Conservation (phyloP, 2,329 filamentous ascomycete genomes). For the Amauroascus niger region DNA sequence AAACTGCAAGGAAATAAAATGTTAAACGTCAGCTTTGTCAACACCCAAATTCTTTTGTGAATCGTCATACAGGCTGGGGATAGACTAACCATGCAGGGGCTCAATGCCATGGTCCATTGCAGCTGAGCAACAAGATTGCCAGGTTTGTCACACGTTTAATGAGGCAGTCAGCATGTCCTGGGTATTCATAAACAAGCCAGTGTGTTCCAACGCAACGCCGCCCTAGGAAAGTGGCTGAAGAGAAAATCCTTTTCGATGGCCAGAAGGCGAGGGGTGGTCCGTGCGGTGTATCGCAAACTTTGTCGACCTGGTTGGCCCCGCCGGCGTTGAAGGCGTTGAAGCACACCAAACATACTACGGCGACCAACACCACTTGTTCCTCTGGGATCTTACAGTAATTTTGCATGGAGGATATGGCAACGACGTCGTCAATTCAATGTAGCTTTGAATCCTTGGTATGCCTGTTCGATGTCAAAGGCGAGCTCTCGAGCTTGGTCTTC, state of each 20-base stretch:
- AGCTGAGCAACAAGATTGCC: background rate
- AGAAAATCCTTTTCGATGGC: background rate
- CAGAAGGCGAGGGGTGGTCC: conserved; percentile 1
- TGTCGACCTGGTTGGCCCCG: background rate
- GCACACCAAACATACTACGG: background rate
- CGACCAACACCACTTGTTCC: background rate
- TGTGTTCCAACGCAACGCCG: background rate
- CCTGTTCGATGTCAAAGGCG: conserved; percentile 85
- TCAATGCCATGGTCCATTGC: conserved; percentile 6
- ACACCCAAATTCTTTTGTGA: background rate
- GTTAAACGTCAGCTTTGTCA: background rate
- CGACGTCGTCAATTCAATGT: conserved; percentile 48
- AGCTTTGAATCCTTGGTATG: conserved; percentile 86
- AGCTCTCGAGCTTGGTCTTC: conserved; percentile 82
- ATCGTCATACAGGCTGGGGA: background rate
- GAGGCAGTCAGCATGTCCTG: background rate
- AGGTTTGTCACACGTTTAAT: background rate
- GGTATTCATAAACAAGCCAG: background rate
- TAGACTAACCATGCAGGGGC: conserved; percentile 5
- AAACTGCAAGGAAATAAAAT: conserved; percentile 36
- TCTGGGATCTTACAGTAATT: too few relatives aligned
- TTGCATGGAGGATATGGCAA: background rate
- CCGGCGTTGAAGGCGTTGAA: background rate
- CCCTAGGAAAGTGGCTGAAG: conserved; percentile 22
- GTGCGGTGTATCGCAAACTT: conserved; percentile 9